These are phyloP conservation scores for Calocybe cyanea DNA, from an alignment of 768 basidiomycete species.

Conservation along the genomic window DNA sequence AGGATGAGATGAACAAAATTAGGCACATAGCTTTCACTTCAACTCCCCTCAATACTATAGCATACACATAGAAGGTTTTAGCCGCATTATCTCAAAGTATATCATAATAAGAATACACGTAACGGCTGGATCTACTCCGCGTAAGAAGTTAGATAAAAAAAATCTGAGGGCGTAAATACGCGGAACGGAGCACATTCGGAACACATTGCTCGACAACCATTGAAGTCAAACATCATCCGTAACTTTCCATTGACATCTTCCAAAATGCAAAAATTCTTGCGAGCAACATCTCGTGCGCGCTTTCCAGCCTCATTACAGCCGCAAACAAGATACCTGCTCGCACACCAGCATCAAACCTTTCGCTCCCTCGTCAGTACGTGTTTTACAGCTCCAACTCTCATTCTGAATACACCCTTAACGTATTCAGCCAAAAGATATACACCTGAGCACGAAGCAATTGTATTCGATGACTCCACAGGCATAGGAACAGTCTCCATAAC, in stretches of 20 bases:
- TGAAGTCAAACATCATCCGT: neutral
- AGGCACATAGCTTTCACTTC: no score
- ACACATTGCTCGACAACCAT: neutral
- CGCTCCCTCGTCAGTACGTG: conserved; percentile 63
- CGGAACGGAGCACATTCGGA: no score
- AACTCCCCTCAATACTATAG: no score
- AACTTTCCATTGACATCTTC: conserved; percentile 1
- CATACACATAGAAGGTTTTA: no score
- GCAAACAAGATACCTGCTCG: conserved; percentile 17
- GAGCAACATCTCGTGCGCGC: conserved; percentile 25
- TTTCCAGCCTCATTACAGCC: conserved; percentile 15
- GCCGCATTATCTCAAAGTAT: no score
- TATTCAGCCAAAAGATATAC: conserved; percentile 74
- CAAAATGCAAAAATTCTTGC: conserved; percentile 38
- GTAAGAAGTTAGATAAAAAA: no score
- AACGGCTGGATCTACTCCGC: no score
- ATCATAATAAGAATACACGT: no score
- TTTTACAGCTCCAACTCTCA: neutral
- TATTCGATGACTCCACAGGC: conserved; percentile 72
- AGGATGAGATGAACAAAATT: neutral
- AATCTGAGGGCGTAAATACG: no score
- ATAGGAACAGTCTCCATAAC: conserved; percentile 85
- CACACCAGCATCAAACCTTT: conserved; percentile 27
- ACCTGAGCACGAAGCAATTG: conserved; percentile 81
- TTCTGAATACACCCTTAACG: conserved; percentile 4